These are phyloP conservation scores for Sporothrix dimorphospora DNA, from an alignment of 2,329 filamentous ascomycete species.

Conservation along the genomic window DNA sequence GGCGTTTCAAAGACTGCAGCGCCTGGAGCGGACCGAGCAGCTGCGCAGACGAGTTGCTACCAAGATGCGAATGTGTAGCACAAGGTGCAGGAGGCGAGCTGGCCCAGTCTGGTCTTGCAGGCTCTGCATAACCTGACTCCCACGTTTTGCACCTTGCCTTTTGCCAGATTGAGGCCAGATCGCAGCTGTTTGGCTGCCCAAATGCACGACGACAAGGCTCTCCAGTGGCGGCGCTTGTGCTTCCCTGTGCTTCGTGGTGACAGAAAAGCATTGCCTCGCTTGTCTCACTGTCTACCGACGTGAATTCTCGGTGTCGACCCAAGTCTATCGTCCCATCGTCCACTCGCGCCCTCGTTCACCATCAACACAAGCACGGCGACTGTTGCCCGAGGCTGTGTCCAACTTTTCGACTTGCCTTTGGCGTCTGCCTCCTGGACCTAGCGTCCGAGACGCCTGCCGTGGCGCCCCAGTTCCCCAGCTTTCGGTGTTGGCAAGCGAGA, in stretches of 20 bases:
- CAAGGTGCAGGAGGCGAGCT: not conserved
- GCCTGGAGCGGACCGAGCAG: not conserved
- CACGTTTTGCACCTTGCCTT: not conserved
- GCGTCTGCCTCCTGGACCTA: not conserved
- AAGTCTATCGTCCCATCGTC: not conserved
- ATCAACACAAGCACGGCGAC: not conserved
- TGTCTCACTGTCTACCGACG: not conserved
- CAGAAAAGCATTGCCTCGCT: not conserved
- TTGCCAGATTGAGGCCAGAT: not conserved
- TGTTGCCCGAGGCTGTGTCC: not conserved
- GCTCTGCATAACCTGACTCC: not conserved
- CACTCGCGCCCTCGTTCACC: not conserved
- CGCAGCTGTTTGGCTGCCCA: not conserved
- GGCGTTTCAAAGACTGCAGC: no score
- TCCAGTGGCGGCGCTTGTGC: not conserved
- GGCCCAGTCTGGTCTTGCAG: not conserved
- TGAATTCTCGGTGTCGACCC: not conserved
- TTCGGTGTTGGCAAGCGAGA: not conserved
- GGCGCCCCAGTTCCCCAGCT: constrained; percentile 13
- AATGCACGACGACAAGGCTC: not conserved
- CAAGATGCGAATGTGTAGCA: not conserved
- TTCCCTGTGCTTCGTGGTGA: not conserved
- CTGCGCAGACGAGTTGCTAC: not conserved
- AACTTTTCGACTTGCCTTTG: not conserved
- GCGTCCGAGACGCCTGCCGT: not conserved